Evolutionary conservation across 129 eudicot genomes (phyloP), one percentile per base, ranked within the genome.

Genomic region (Pulicaria dysenterica): DNA sequence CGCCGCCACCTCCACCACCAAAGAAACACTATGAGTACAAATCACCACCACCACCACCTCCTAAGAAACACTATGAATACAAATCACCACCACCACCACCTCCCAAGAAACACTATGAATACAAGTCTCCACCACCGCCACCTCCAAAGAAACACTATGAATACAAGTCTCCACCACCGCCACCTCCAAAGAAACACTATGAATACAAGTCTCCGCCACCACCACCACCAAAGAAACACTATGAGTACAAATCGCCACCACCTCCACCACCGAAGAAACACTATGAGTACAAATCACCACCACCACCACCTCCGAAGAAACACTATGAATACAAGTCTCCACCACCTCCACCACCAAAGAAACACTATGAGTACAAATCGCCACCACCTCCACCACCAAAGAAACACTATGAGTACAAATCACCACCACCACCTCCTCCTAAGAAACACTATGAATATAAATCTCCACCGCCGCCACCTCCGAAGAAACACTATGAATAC

Each of bases 61-160:
- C 57, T 14, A 42, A 1, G 49, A 2, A 5, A 24, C 31, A 24
- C 31, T 42, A 63, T n/a, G 31, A 55, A 2, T 24, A 24, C 31
- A 24, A 24, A 24, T 24, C 31, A 2, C 58, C 76, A 56, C 67
- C 76, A 6, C 75, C 74, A 10, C 74, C 74, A 0, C 74, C 74
- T 2, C 74, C 74, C 16, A 51, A 51, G 37, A 38, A 8, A 38
- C 46, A 10, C 1, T 69, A 51, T 2, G 13, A 6, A 0, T 41
- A 70, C 42, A 70, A 69, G 40, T 69, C 62, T 0, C 65, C 63
- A 17, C 42, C 64, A 50, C 72, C 80, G 10, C 72, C 57, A 64
- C 72, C 79, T 5, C 70, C 70, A 42, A 36, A 48, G 14, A 15
- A 36, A 68, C 59, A 9, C 2, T 38, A 34, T 0, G n/a, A 44